phyloP scores from a whole-genome alignment of 805 yeast genomes.

The Vanderwaltozyma tropicalis region DNA sequence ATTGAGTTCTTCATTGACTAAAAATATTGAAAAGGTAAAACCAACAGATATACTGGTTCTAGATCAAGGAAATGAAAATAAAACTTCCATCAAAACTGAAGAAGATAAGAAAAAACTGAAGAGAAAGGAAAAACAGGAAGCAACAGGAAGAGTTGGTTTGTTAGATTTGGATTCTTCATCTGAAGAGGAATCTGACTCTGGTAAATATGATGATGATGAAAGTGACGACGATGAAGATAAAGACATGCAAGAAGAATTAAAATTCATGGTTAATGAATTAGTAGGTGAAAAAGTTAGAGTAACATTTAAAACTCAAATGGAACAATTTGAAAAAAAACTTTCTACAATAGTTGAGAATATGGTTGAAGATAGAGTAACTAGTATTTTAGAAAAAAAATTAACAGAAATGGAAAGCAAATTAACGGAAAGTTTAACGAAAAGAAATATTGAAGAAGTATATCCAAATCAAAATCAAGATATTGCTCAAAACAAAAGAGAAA shows the following conservation, averaged over 20 bases:
- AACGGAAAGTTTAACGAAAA: neutral
- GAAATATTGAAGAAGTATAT: neutral
- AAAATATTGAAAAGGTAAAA: constrained; percentile 13
- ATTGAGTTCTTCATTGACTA: constrained; percentile 15
- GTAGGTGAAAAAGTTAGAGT: constrained; percentile 16
- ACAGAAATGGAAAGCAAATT: neutral
- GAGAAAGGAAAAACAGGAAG: neutral
- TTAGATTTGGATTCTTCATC: constrained; percentile 5
- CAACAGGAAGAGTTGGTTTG: neutral
- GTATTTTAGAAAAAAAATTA: neutral
- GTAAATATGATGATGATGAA: constrained; percentile 6
- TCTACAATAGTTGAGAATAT: constrained; percentile 6
- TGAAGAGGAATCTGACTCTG: constrained; percentile 3
- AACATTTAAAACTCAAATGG: constrained; percentile 11
- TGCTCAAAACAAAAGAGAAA: neutral
- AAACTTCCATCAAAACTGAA: neutral
- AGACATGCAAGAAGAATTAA: constrained; percentile 19
- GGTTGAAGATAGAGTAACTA: constrained; percentile 6
- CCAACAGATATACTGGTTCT: constrained; percentile 15
- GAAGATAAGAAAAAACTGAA: neutral
- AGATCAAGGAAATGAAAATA: constrained; percentile 1
- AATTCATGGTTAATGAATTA: constrained; percentile 19
- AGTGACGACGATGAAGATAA: constrained; percentile 8
- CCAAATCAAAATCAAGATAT: neutral
- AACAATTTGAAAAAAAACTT: constrained; percentile 2